Conservation (phyloP, 1,284 basidiomycete species). For the Phlebopus sp. region DNA sequence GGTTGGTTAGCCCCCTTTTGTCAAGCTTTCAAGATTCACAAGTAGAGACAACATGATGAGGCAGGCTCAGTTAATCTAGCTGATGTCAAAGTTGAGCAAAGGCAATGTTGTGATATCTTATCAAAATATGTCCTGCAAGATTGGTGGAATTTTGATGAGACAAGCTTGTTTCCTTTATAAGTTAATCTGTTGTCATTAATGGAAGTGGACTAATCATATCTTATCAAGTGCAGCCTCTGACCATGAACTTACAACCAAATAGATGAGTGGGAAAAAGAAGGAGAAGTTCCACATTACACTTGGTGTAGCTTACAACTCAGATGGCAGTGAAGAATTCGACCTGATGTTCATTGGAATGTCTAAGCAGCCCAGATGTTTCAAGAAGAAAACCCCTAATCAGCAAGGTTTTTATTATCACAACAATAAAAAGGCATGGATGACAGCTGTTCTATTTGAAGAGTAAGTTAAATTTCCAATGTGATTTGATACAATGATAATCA, state of each 20-base stretch:
- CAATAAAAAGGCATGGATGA: slow-evolving; percentile 28
- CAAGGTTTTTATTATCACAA: slow-evolving; percentile 24
- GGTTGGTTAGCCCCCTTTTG: slow-evolving; percentile 32
- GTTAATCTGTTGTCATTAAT: background rate
- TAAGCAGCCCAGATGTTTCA: slow-evolving; percentile 22
- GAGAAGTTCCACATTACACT: slow-evolving; percentile 23
- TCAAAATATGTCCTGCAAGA: slow-evolving; percentile 26
- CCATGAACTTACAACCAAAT: slow-evolving; percentile 19
- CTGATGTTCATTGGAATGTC: slow-evolving; percentile 26
- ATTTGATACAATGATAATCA: no score
- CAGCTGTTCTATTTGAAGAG: slow-evolving; percentile 7
- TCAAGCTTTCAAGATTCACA: slow-evolving; percentile 29
- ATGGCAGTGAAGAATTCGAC: slow-evolving; percentile 21
- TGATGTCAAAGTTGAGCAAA: slow-evolving; percentile 2
- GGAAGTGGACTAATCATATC: background rate
- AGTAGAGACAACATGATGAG: slow-evolving; percentile 35
- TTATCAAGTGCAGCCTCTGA: slow-evolving; percentile 14
- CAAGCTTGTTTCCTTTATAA: slow-evolving; percentile 19
- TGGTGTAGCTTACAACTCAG: slow-evolving; percentile 20
- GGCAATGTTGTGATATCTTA: slow-evolving; percentile 20
- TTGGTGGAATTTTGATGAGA: slow-evolving; percentile 37
- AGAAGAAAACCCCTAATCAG: slow-evolving; percentile 11
- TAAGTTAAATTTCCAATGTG: no score
- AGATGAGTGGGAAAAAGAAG: slow-evolving; percentile 21
- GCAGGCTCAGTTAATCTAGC: slow-evolving; percentile 33